Evolutionary conservation across 306 rosid species (phyloP).

Genomic region (Echinosophora koreensis): DNA sequence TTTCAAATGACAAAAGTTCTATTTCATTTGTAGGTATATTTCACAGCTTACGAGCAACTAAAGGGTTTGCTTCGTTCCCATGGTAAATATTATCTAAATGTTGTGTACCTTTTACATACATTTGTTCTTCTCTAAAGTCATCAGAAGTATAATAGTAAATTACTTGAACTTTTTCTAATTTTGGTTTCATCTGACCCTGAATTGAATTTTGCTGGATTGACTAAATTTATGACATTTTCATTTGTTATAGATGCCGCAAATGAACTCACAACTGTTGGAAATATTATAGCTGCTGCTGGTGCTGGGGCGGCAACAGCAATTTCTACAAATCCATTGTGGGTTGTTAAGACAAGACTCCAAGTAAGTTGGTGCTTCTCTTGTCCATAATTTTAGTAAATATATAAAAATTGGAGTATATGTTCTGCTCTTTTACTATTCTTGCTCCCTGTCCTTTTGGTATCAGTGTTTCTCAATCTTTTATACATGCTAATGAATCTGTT

Average conservation of each 20-base stretch:
- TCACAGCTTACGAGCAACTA: constrained; percentile 86
- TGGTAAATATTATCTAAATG: constrained; percentile 60
- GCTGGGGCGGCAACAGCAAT: constrained; percentile 96
- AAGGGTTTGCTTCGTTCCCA: constrained; percentile 74
- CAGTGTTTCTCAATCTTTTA: constrained; percentile 24
- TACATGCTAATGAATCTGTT: constrained; percentile 25
- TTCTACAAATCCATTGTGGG: constrained; percentile 96
- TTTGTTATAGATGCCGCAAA: constrained; percentile 49
- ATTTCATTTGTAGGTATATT: constrained; percentile 80
- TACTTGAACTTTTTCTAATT: not conserved
- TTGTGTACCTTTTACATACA: constrained; percentile 14
- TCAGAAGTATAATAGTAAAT: constrained; percentile 1
- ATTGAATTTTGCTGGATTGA: constrained; percentile 26
- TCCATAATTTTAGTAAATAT: constrained; percentile 7
- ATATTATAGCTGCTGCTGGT: constrained; percentile 89
- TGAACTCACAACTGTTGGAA: constrained; percentile 69
- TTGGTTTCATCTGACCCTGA: constrained; percentile 33
- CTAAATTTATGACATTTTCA: constrained; percentile 16
- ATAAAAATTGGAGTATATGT: not conserved
- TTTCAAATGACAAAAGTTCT: constrained; percentile 42
- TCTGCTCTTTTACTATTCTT: constrained; percentile 3
- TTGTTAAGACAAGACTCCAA: constrained; percentile 97
- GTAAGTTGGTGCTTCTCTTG: constrained; percentile 60
- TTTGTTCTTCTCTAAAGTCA: constrained; percentile 33
- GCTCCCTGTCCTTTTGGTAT: not conserved